A percentile compares a stretch with the other conserved stretches of the same genome.
These are phyloP conservation scores for Orbilia oligospora DNA, from an alignment of 2,329 filamentous ascomycete species.

Conservation along the genomic window DNA sequence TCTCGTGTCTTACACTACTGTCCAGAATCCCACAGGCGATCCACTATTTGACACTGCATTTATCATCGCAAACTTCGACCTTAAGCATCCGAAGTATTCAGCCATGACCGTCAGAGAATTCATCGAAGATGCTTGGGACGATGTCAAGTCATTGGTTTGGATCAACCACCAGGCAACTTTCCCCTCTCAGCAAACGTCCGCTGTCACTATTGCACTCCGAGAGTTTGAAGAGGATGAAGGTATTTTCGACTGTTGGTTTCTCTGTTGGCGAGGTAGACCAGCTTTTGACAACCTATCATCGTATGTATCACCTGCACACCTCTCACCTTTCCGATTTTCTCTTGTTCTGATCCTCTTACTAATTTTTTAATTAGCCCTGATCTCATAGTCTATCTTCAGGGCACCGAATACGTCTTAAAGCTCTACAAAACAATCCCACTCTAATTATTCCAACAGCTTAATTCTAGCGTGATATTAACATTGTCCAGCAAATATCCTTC, in stretches of 20 bases:
- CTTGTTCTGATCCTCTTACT: no score
- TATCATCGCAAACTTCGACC: not conserved
- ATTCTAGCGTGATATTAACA: not conserved
- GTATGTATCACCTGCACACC: not conserved
- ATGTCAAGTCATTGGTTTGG: not conserved
- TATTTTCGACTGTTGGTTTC: not conserved
- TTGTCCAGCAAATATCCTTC: not conserved
- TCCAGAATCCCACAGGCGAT: not conserved
- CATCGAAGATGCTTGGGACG: constrained; percentile 3
- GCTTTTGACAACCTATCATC: not conserved
- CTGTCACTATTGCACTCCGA: not conserved
- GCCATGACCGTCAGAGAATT: not conserved
- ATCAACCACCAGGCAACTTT: not conserved
- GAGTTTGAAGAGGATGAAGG: not conserved
- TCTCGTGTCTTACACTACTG: not conserved
- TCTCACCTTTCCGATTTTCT: not conserved
- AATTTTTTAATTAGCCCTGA: no score
- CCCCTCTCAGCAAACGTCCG: not conserved
- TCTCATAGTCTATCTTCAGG: not conserved
- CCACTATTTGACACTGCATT: not conserved
- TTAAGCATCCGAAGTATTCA: not conserved
- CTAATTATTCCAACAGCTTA: not conserved
- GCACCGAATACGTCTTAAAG: not conserved
- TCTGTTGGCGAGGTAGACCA: not conserved
- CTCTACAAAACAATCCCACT: not conserved